phyloP scores from a whole-genome alignment of 2,329 filamentous ascomycete species.

The Chaetomium globosum region DNA sequence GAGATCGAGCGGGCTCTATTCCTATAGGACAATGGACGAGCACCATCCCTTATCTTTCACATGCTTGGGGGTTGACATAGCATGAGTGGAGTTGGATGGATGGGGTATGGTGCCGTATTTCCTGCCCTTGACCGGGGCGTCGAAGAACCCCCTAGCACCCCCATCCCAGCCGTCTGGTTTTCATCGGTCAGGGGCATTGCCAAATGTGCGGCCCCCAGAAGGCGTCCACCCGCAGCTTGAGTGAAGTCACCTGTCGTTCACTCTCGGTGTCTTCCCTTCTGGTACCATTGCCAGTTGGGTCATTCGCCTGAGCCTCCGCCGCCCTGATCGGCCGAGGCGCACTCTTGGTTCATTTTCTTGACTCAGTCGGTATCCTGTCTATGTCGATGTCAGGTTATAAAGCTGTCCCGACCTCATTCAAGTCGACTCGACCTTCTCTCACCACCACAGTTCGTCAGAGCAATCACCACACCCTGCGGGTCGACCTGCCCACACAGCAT shows the following conservation, averaged over 20 bases:
- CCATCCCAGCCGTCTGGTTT: conserved; percentile 3
- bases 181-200: conserved; percentile 8
- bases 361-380: background rate
- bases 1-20: background rate
- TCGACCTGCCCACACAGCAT: background rate
- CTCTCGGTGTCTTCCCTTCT: conserved; percentile 2
- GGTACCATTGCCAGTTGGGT: conserved; percentile 4
- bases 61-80: background rate
- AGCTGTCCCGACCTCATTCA: background rate
- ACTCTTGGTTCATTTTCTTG: background rate
- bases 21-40: background rate
- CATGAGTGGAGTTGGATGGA: background rate
- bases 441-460: conserved; percentile 5
- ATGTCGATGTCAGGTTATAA: background rate
- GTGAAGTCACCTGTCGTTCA: conserved; percentile 8
- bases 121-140: background rate
- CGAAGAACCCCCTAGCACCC: background rate
- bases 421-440: background rate
- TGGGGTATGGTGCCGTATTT: background rate
- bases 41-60: background rate
- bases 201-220: conserved; percentile 7
- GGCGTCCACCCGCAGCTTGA: background rate
- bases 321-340: conserved; percentile 7
- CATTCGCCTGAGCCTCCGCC: background rate
- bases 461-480: background rate